These are phyloP conservation scores for Rostrohypoxylon terebratum DNA, from an alignment of 495 filamentous ascomycete genomes.

Conservation along the genomic window DNA sequence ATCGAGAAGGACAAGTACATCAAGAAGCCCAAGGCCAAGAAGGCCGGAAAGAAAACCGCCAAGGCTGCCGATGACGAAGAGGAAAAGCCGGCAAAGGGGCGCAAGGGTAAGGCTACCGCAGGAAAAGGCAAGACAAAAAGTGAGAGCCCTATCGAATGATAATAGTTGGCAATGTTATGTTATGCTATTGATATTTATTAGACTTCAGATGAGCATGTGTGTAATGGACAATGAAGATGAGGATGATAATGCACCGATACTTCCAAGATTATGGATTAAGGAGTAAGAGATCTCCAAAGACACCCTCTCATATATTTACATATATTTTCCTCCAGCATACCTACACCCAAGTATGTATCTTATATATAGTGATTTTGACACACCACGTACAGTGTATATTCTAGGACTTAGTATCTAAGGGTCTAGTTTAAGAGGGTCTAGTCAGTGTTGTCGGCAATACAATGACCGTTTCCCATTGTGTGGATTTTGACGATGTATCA, in stretches of 20 bases:
- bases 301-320: not conserved
- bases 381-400: not conserved
- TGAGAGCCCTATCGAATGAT: conserved; percentile 31
- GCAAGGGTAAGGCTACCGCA: conserved; percentile 53
- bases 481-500: not conserved
- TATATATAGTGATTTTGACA: not conserved
- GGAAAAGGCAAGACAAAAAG: conserved; percentile 57
- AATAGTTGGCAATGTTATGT: conserved; percentile 3
- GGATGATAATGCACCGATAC: conserved; percentile 2
- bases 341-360: not conserved
- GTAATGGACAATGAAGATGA: conserved; percentile 4
- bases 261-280: conserved; percentile 14
- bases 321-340: not conserved
- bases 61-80: conserved; percentile 62
- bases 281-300: conserved; percentile 6
- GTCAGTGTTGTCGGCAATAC: not conserved
- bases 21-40: conserved; percentile 79
- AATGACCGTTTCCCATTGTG: not conserved
- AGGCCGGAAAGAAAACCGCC: conserved; percentile 67
- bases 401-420: not conserved
- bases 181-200: conserved; percentile 28
- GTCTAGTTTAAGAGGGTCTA: not conserved
- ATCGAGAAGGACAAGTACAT: conserved; percentile 96
- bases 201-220: not conserved
- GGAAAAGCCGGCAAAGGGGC: conserved; percentile 67